Evolutionary conservation across 805 yeast species (phyloP), one percentile per base, ranked within the genome.

Genomic region (Wickerhamiella sergipiensis): DNA sequence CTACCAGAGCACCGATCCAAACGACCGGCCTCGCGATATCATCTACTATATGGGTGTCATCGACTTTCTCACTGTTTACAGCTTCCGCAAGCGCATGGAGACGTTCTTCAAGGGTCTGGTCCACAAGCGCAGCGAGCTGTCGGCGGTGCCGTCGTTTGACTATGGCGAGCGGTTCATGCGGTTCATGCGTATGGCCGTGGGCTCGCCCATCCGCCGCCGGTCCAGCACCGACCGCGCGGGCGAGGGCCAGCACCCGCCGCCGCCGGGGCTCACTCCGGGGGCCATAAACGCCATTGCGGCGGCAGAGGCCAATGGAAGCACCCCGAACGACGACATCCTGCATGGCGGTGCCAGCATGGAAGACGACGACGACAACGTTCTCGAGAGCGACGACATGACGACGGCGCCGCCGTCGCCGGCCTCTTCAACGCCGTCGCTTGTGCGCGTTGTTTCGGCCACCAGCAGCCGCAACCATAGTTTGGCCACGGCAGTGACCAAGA

Each of bases 31-130:
- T 22, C 61, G 77, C 36, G 72, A 78, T 29, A 77, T 82, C 50
- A 77, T 90, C 7, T 92, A 92, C 67, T 92, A 89, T 61, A 69
- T 92, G 59, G 98, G 98, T 8, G 82, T 92, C 39, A 92, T 92
- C 56, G 98, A 92, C 63, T 90, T 95, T 67, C 71, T 92, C 57
- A 92, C 98, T 0, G 78, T 62, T 8, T 67, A 68, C 51, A 62
- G 61, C 15, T 66, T 81, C 21, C 69, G 79, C 57, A 92, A 92
- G 64, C 75, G 77, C 55, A 64, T 88, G 45, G 98, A 92, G 63
- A 90, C 97, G 0, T 77, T 85, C 55, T 83, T 88, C 80, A 77
- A 95, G 64, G 74, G 85, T 15, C 59, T 92, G 23, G 76, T 77
- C 38, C 85, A 86, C 61, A 75, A 80, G 40, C 70, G 89, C 50